These are phyloP conservation scores for Phytopythium ostracodes DNA, from an alignment of 352 stramenopile genomes.

Conservation along the genomic window DNA sequence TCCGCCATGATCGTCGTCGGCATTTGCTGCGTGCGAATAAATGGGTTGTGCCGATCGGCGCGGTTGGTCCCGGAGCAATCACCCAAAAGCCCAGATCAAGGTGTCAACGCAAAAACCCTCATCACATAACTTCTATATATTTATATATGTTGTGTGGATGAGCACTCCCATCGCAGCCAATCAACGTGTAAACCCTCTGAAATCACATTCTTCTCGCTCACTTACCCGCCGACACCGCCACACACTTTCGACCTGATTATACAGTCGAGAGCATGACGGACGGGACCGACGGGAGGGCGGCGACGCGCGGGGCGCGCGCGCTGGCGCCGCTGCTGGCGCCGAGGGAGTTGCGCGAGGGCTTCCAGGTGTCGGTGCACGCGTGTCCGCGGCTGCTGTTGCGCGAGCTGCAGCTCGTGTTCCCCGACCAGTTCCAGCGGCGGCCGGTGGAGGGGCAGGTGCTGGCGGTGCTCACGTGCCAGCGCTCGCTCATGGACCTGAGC, in stretches of 20 bases:
- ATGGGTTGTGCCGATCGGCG: too few relatives aligned
- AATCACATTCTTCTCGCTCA: too few relatives aligned
- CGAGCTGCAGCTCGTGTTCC: slow-evolving; percentile 83
- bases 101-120: too few relatives aligned
- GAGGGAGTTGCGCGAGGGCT: slow-evolving; percentile 53
- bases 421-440: slow-evolving; percentile 36
- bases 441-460: slow-evolving; percentile 48
- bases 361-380: slow-evolving; percentile 79
- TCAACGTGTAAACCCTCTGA: too few relatives aligned
- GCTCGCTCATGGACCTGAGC: slow-evolving; percentile 92
- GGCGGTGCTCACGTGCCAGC: slow-evolving; percentile 93
- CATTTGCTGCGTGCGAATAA: too few relatives aligned
- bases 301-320: slow-evolving; percentile 16
- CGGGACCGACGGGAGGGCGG: neutral
- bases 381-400: slow-evolving; percentile 69
- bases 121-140: too few relatives aligned
- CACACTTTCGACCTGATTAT: slow-evolving; percentile 5
- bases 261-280: neutral
- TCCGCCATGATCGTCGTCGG: neutral
- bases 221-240: too few relatives aligned
- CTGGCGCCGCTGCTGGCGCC: slow-evolving; percentile 44
- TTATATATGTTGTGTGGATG: too few relatives aligned
- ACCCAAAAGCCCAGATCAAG: too few relatives aligned
- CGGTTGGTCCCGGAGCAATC: too few relatives aligned
- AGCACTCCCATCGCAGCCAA: too few relatives aligned